phyloP scores from a whole-genome alignment of 1,139 yeast species.

The Candida albicans region DNA sequence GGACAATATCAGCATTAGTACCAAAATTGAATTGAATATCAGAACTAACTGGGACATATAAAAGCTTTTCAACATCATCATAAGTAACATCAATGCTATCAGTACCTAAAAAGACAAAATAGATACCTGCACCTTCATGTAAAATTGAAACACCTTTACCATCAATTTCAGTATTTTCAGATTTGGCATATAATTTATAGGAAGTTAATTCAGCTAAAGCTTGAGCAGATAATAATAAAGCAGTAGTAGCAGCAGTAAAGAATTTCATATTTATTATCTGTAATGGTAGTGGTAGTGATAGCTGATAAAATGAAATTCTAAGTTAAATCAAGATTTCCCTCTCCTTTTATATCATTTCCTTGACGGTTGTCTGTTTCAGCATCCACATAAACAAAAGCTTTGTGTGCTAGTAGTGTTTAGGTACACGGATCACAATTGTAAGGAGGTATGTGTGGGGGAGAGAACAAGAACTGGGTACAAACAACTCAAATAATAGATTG shows the following conservation, averaged over 20 bases:
- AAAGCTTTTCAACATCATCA: neutral
- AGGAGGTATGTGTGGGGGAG: no score
- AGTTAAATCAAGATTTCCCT: slow-evolving; percentile 14
- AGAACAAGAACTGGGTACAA: no score
- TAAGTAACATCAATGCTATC: neutral
- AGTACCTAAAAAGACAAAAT: slow-evolving; percentile 36
- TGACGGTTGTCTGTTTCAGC: no score
- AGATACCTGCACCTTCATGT: slow-evolving; percentile 58
- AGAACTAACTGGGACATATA: neutral
- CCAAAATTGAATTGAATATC: neutral
- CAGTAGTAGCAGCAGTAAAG: slow-evolving; percentile 9
- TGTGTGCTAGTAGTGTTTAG: no score
- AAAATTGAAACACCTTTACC: slow-evolving; percentile 29
- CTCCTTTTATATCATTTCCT: no score
- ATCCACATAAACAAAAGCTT: no score
- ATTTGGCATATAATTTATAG: slow-evolving; percentile 17
- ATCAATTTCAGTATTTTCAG: slow-evolving; percentile 20
- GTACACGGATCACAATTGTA: no score
- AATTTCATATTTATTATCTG: slow-evolving; percentile 11
- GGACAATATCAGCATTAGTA: slow-evolving; percentile 10
- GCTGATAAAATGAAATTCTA: slow-evolving; percentile 69
- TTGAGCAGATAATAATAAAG: slow-evolving; percentile 17
- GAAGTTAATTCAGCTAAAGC: slow-evolving; percentile 19
- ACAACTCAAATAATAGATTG: no score
- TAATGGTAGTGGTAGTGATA: slow-evolving; percentile 53